phyloP scores from a whole-genome alignment of 2,329 filamentous ascomycete species.

The Colletotrichum lentis region DNA sequence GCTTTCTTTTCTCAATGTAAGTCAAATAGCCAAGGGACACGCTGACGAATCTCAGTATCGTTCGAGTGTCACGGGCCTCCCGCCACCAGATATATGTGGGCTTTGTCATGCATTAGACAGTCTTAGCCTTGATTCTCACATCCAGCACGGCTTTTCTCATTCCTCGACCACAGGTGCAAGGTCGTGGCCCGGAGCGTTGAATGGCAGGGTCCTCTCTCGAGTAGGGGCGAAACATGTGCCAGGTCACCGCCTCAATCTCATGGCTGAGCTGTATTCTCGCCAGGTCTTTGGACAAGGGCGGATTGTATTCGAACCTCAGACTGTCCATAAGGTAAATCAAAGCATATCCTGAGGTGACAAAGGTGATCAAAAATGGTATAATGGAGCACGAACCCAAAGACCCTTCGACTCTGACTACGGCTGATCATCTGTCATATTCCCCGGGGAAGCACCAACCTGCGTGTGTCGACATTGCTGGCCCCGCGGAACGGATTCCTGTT shows the following conservation, averaged over 20 bases:
- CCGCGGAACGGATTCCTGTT: background rate
- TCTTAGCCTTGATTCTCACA: background rate
- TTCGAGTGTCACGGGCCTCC: background rate
- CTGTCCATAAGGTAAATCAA: background rate
- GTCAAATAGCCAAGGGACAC: constrained; percentile 8
- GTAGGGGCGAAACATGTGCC: background rate
- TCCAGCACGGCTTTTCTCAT: background rate
- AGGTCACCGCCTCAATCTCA: background rate
- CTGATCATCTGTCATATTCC: constrained; percentile 4
- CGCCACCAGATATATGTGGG: constrained; percentile 13
- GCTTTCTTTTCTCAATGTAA: constrained; percentile 17
- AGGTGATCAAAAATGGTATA: background rate
- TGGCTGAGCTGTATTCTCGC: background rate
- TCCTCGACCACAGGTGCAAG: background rate
- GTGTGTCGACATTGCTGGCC: background rate
- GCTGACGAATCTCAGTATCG: constrained; percentile 14
- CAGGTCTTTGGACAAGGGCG: background rate
- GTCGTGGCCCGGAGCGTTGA: background rate
- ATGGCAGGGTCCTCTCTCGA: background rate
- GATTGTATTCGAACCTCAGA: background rate
- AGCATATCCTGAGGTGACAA: background rate
- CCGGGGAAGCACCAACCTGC: background rate
- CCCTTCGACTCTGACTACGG: background rate
- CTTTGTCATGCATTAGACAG: background rate
- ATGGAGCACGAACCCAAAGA: background rate